Conservation (phyloP, 306 rosid genomes). For the Rosa persica region DNA sequence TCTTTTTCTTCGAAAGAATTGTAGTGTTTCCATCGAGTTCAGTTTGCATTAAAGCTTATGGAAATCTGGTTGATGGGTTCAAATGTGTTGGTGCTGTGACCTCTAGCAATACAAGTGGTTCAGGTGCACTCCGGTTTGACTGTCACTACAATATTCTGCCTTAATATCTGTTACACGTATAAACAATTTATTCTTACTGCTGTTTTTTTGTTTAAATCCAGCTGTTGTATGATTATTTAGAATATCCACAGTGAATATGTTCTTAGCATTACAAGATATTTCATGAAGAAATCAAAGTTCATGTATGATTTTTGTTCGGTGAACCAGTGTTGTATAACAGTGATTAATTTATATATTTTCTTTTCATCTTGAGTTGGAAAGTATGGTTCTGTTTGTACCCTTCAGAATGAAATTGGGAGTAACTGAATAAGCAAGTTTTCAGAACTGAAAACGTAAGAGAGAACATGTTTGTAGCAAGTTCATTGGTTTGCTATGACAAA, state of each 20-base stretch:
- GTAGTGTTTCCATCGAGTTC: constrained; percentile 21
- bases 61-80: constrained; percentile 25
- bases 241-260: constrained; percentile 31
- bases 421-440: not conserved
- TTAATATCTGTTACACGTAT: constrained; percentile 13
- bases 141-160: constrained; percentile 22
- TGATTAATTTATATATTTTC: not conserved
- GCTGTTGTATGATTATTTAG: constrained; percentile 22
- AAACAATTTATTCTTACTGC: constrained; percentile 16
- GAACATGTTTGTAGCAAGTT: not conserved
- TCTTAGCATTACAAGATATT: constrained; percentile 29
- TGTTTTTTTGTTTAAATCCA: constrained; percentile 26
- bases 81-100: constrained; percentile 26
- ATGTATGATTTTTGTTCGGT: constrained; percentile 15
- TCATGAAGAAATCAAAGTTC: constrained; percentile 25
- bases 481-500: not conserved
- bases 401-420: not conserved
- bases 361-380: not conserved
- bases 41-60: constrained; percentile 15
- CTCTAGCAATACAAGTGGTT: constrained; percentile 18
- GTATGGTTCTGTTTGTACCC: not conserved
- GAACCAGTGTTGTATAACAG: constrained; percentile 2
- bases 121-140: constrained; percentile 23
- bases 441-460: not conserved
- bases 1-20: constrained; percentile 13